A percentile compares a stretch with the other conserved stretches of the same genome.
Evolutionary conservation across 2,329 filamentous ascomycete genomes (phyloP).

Genomic region (Zarea fungicola): DNA sequence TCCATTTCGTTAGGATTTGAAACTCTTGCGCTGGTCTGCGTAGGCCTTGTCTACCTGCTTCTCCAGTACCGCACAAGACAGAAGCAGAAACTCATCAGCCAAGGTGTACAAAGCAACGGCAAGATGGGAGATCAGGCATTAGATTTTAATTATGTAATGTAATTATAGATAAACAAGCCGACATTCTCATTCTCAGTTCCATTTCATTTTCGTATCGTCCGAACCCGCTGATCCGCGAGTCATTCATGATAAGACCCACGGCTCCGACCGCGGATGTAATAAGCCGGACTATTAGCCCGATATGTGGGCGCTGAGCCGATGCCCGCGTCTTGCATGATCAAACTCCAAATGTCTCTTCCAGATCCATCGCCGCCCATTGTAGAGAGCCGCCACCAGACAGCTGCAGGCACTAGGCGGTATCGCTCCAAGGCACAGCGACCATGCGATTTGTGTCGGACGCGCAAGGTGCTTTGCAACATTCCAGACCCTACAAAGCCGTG

Average conservation of each 20-base stretch:
- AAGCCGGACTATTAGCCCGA: too few species aligned
- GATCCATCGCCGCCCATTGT: background rate
- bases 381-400: background rate
- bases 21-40: background rate
- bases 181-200: too few species aligned
- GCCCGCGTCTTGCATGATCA: too few species aligned
- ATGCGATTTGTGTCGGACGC: constrained; percentile 20
- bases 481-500: constrained; percentile 22
- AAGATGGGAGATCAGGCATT: constrained; percentile 9
- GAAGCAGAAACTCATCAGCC: constrained; percentile 5
- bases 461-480: constrained; percentile 24
- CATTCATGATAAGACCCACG: too few species aligned
- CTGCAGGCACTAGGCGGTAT: constrained; percentile 14
- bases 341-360: background rate
- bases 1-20: constrained; percentile 8
- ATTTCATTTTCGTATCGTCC: too few species aligned
- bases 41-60: constrained; percentile 5
- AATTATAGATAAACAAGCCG: background rate
- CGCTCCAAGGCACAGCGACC: constrained; percentile 20
- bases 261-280: constrained; percentile 4
- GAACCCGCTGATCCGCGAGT: too few species aligned
- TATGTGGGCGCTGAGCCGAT: too few species aligned
- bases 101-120: constrained; percentile 8
- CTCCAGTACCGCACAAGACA: constrained; percentile 6
- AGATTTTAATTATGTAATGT: constrained; percentile 12